Conservation (phyloP, 306 rosid species). For the Amphicarpaea edgeworthii region DNA sequence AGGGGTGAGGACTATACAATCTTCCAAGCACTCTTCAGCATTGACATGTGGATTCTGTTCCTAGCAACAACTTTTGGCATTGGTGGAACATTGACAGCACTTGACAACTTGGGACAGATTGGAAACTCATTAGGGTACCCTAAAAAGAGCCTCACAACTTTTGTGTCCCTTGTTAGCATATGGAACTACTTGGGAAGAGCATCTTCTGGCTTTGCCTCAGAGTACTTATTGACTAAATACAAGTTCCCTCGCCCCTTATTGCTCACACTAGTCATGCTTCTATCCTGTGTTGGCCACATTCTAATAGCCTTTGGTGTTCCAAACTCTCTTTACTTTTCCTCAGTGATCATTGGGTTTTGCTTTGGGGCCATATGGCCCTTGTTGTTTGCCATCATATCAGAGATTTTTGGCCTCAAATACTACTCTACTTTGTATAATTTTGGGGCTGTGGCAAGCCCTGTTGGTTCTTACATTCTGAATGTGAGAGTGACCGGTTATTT, state of each 20-base stretch:
- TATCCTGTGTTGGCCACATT: conserved; percentile 70
- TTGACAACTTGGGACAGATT: conserved; percentile 81
- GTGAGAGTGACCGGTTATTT: conserved; percentile 66
- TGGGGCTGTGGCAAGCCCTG: conserved; percentile 64
- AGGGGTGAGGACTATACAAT: conserved; percentile 81
- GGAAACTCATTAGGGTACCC: conserved; percentile 69
- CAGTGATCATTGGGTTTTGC: conserved; percentile 68
- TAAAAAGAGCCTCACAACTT: conserved; percentile 57
- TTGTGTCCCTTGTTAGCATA: conserved; percentile 74
- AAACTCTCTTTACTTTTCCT: conserved; percentile 63
- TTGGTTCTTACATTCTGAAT: conserved; percentile 65
- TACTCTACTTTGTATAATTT: conserved; percentile 66
- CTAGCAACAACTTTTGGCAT: conserved; percentile 51
- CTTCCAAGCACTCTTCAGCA: conserved; percentile 74
- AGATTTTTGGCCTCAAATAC: conserved; percentile 74
- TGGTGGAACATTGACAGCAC: conserved; percentile 71
- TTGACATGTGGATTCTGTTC: conserved; percentile 69
- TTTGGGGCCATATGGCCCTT: conserved; percentile 78
- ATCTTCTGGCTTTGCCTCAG: conserved; percentile 60
- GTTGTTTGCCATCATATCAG: conserved; percentile 73
- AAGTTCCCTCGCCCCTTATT: conserved; percentile 69
- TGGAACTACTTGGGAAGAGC: conserved; percentile 80
- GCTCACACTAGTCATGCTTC: conserved; percentile 57
- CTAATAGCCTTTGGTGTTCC: conserved; percentile 67
- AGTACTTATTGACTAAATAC: conserved; percentile 62